phyloP scores from a whole-genome alignment of 202 grass and related monocot genomes.

The Carex arenaria region DNA sequence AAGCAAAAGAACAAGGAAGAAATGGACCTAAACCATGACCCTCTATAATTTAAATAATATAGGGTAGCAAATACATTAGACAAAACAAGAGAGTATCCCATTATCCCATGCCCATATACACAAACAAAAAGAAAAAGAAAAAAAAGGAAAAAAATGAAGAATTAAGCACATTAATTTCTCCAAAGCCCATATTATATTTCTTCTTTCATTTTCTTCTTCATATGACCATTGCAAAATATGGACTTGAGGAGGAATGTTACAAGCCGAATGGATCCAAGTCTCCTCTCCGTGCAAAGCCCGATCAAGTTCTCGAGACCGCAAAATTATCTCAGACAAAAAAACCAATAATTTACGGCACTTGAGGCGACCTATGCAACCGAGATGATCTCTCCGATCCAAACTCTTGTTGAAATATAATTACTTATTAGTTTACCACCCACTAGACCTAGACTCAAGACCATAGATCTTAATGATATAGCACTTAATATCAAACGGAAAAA shows the following conservation, averaged over 20 bases:
- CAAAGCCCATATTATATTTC: neutral
- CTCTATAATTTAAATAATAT: conserved; percentile 28
- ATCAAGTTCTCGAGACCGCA: conserved; percentile 15
- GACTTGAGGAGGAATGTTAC: conserved; percentile 8
- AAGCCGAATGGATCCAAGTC: conserved; percentile 32
- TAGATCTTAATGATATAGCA: conserved; percentile 1
- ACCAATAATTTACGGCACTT: conserved; percentile 31
- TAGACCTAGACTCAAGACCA: conserved; percentile 22
- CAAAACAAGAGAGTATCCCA: conserved; percentile 27
- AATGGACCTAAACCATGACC: conserved; percentile 13
- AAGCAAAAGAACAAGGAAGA: conserved; percentile 25
- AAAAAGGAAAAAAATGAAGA: neutral
- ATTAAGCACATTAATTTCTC: conserved; percentile 14
- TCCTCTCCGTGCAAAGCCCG: conserved; percentile 39
- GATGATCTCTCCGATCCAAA: conserved; percentile 36
- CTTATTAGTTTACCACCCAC: conserved; percentile 20
- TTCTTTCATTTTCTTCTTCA: neutral
- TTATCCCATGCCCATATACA: conserved; percentile 35
- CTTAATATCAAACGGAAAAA: neutral
- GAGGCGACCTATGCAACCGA: conserved; percentile 34
- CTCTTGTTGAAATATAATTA: conserved; percentile 7
- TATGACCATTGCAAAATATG: neutral
- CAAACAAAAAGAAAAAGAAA: conserved; percentile 6
- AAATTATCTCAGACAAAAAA: conserved; percentile 29
- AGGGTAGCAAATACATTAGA: conserved; percentile 29